Evolutionary conservation across 1,139 yeast genomes (phyloP), one percentile per base, ranked within the genome.

Genomic region (Oligophagozyma castellii): DNA sequence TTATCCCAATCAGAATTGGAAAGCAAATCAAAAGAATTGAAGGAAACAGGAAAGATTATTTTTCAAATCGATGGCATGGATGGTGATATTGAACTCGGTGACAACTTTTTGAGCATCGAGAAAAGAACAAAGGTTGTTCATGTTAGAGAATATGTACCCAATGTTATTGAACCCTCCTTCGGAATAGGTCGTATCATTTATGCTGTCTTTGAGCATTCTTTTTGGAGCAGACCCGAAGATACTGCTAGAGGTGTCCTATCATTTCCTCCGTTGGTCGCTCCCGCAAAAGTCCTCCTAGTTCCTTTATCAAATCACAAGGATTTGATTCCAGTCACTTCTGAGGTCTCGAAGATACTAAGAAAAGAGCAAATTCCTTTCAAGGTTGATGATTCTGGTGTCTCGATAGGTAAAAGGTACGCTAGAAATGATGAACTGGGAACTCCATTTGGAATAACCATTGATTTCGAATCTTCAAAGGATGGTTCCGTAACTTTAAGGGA

Each of bases 361-460:
- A 64, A 66, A 44, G 74, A 73, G 41, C 92, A 84, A 55, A 73
- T 92, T 47, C 92, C 96, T 42, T 83, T 86, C 67, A 89, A 86
- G 68, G 77, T 86, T 35, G 99, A 92, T 56, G 98, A 92, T 56
- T 84, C 96, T 12, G 79, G 93, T 49, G 96, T 95, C 20, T 83
- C 96, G 18, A 89, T 92, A 48, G 99, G 99, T 63, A 83, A 86
- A 67, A 79, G 99, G 64, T 92, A 92, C 52, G 86, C 98, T 38
- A 81, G 99, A 66, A 92, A 92, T 58, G 99, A 92, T 59, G 99
- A 92, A 63, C 72, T 92, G 56, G 99, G 99, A 59, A 92, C 98
- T 35, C 98, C 99, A 45, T 92, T 89, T 53, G 99, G 99, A 59
- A 73, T 92, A 57, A 92, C 99, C 42, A 79, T 92, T 47, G 99